These are phyloP conservation scores for Acephala macrosclerotiorum DNA, from an alignment of 2,329 filamentous ascomycete genomes.

Conservation along the genomic window DNA sequence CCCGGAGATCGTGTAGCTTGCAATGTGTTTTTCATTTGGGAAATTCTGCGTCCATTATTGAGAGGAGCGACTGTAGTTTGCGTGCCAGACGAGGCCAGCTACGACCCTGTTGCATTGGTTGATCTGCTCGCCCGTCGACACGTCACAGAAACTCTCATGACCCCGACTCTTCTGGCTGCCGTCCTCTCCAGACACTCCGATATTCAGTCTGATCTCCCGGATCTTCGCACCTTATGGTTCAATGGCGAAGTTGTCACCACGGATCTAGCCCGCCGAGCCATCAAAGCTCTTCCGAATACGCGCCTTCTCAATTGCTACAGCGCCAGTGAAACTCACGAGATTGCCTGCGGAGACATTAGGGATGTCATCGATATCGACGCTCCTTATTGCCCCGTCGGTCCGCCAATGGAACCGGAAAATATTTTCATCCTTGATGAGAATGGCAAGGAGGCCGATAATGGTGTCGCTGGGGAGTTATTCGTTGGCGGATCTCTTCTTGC, in stretches of 20 bases:
- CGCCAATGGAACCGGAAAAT: constrained; percentile 70
- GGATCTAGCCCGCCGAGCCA: constrained; percentile 73
- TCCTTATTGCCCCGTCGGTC: constrained; percentile 77
- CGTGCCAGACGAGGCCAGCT: constrained; percentile 78
- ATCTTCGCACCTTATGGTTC: constrained; percentile 76
- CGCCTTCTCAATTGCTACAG: constrained; percentile 83
- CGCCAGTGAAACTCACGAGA: constrained; percentile 71
- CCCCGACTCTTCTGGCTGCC: constrained; percentile 78
- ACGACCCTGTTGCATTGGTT: constrained; percentile 77
- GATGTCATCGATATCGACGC: constrained; percentile 70
- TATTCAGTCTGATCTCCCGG: constrained; percentile 67
- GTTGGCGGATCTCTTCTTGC: constrained; percentile 78
- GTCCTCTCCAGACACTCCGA: constrained; percentile 74
- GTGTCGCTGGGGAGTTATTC: constrained; percentile 75
- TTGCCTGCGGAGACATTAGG: constrained; percentile 75
- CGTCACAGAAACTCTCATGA: constrained; percentile 85
- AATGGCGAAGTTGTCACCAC: constrained; percentile 86
- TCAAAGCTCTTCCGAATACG: constrained; percentile 67
- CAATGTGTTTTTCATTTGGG: constrained; percentile 89
- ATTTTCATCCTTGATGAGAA: constrained; percentile 77
- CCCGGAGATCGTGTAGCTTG: constrained; percentile 83
- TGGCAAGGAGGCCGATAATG: constrained; percentile 67
- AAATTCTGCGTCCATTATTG: constrained; percentile 78
- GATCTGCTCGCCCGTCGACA: constrained; percentile 70
- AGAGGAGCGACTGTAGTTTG: constrained; percentile 79